phyloP scores from a whole-genome alignment of 2,329 filamentous ascomycete species.

The Neocucurbitaria cava region DNA sequence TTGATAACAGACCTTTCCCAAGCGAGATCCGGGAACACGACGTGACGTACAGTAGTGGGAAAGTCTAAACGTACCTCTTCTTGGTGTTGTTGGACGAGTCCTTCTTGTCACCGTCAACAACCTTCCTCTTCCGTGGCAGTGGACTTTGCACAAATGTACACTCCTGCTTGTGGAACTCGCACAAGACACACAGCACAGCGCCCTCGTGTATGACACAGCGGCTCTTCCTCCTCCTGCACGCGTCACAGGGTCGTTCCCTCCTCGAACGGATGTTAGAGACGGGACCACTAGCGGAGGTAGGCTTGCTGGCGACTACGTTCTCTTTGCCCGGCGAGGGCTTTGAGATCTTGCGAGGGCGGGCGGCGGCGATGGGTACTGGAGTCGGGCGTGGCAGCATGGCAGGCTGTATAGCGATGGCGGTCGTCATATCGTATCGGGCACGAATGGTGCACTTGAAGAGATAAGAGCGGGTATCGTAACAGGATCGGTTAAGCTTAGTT shows the following conservation, averaged over 20 bases:
- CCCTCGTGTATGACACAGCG: constrained; percentile 82
- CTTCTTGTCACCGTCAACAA: constrained; percentile 68
- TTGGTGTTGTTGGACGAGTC: constrained; percentile 64
- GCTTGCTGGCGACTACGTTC: constrained; percentile 49
- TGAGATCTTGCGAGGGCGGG: constrained; percentile 51
- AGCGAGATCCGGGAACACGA: constrained; percentile 14
- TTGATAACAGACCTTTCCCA: constrained; percentile 5
- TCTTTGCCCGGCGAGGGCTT: constrained; percentile 53
- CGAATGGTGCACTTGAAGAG: constrained; percentile 28
- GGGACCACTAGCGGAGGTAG: constrained; percentile 41
- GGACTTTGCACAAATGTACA: constrained; percentile 82
- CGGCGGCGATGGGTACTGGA: constrained; percentile 55
- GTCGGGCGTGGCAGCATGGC: constrained; percentile 51
- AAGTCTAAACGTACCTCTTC: constrained; percentile 68
- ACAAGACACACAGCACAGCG: constrained; percentile 74
- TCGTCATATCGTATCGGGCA: constrained; percentile 52
- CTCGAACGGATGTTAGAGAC: constrained; percentile 50
- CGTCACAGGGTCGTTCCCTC: constrained; percentile 61
- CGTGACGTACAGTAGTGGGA: constrained; percentile 16
- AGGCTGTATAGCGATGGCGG: constrained; percentile 57
- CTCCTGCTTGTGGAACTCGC: constrained; percentile 77
- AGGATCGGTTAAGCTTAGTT: constrained; percentile 27
- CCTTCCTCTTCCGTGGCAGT: constrained; percentile 79
- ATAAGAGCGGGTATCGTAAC: constrained; percentile 35
- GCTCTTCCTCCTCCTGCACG: constrained; percentile 75